Evolutionary conservation across 805 yeast species (phyloP).

Genomic region (Debaryomyces castellii): DNA sequence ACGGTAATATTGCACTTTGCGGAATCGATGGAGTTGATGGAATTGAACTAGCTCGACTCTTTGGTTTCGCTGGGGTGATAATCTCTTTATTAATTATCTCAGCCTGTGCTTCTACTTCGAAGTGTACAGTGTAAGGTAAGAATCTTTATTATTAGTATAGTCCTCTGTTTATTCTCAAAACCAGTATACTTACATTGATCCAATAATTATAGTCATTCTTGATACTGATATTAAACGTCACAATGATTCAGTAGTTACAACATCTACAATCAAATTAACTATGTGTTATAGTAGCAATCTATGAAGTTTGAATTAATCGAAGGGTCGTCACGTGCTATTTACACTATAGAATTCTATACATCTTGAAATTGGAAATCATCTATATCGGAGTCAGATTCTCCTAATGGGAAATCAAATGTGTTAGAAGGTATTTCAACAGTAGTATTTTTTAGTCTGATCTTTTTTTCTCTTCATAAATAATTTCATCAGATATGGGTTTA

Average conservation of each 20-base stretch:
- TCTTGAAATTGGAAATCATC: conserved; percentile 2
- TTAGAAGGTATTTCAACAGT: neutral
- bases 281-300: neutral
- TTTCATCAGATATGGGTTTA: neutral
- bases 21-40: conserved; percentile 8
- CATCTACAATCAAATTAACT: neutral
- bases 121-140: conserved; percentile 75
- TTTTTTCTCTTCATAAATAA: neutral
- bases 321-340: neutral
- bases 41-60: conserved; percentile 5
- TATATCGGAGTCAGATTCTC: conserved; percentile 1
- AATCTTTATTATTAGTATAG: conserved; percentile 41
- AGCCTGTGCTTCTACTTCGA: conserved; percentile 36
- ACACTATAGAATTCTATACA: neutral
- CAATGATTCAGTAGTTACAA: neutral
- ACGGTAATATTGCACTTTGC: conserved; percentile 30
- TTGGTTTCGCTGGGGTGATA: neutral
- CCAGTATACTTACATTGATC: conserved; percentile 55
- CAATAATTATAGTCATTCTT: conserved; percentile 65
- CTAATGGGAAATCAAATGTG: neutral
- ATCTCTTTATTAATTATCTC: conserved; percentile 5
- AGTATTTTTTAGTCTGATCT: neutral
- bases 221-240: neutral
- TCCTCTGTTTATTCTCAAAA: neutral
- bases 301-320: neutral